phyloP scores from a whole-genome alignment of 306 rosid genomes.

The Psophocarpus tetragonolobus region DNA sequence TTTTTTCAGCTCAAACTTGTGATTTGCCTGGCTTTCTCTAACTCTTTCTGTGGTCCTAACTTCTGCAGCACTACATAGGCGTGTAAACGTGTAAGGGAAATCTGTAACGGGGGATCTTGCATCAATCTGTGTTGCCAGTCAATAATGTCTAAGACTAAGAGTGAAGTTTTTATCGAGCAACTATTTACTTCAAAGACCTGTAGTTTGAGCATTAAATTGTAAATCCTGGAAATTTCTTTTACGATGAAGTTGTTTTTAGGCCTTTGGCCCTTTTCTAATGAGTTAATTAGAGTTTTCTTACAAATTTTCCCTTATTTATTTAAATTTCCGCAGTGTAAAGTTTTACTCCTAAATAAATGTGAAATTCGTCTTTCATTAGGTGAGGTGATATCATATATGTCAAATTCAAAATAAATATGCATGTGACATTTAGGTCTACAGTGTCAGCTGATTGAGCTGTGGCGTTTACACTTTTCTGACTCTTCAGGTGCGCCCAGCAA shows the following conservation, averaged over 20 bases:
- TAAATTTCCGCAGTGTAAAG: background rate
- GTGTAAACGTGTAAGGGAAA: background rate
- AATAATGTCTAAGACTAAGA: conserved; percentile 23
- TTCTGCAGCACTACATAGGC: conserved; percentile 26
- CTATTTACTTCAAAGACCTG: conserved; percentile 28
- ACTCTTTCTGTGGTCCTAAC: background rate
- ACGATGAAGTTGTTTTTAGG: conserved; percentile 17
- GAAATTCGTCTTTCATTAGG: background rate
- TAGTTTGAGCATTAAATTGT: conserved; percentile 36
- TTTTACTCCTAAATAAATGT: background rate
- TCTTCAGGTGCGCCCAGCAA: too few species aligned
- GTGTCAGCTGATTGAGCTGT: too few species aligned
- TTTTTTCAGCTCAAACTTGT: conserved; percentile 16
- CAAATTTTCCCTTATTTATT: background rate
- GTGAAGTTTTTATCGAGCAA: conserved; percentile 19
- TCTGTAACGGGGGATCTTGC: conserved; percentile 26
- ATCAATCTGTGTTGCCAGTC: conserved; percentile 14
- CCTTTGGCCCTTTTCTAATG: background rate
- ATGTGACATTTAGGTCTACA: background rate
- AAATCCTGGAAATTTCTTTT: conserved; percentile 32
- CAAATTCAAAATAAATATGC: conserved; percentile 13
- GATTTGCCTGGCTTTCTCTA: background rate
- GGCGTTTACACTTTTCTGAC: too few species aligned
- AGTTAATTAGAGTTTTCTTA: background rate
- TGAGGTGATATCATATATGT: background rate